Percentiles rank a stretch among this genome's conserved stretches.
Conservation (phyloP, 495 filamentous ascomycete species). For the Penicillium bovifimosum region DNA sequence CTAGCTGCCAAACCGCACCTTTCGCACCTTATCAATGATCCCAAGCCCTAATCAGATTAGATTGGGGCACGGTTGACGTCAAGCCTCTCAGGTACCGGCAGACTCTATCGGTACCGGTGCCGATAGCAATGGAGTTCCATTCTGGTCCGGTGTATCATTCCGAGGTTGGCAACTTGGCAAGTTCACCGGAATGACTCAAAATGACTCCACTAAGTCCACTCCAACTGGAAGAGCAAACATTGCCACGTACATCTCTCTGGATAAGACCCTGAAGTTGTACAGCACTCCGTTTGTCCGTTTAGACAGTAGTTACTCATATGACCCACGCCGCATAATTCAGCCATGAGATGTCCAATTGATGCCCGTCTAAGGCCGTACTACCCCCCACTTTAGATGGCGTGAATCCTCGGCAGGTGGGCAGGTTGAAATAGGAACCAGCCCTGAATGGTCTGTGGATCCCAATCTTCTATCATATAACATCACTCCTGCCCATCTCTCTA, state of each 20-base stretch:
- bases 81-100: not conserved
- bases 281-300: not conserved
- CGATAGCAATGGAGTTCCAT: not conserved
- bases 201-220: too few relatives aligned
- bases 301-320: not conserved
- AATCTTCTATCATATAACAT: conserved; percentile 6
- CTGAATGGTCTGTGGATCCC: conserved; percentile 12
- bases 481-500: not conserved
- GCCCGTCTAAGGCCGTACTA: not conserved
- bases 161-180: not conserved
- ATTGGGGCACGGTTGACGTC: conserved; percentile 1
- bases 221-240: not conserved
- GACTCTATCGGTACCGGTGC: too few relatives aligned
- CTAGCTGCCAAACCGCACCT: not conserved
- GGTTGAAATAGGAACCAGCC: conserved; percentile 7
- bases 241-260: too few relatives aligned
- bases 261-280: too few relatives aligned
- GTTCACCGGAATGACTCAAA: not conserved
- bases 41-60: conserved; percentile 1
- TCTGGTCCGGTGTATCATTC: not conserved
- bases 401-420: conserved; percentile 2
- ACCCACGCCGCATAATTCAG: conserved; percentile 11
- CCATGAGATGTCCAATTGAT: conserved; percentile 9
- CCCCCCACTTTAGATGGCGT: conserved; percentile 15
- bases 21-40: conserved; percentile 3